These are phyloP conservation scores for Crucihimalaya himalaica DNA, from an alignment of 345 rosid species.

Conservation along the genomic window DNA sequence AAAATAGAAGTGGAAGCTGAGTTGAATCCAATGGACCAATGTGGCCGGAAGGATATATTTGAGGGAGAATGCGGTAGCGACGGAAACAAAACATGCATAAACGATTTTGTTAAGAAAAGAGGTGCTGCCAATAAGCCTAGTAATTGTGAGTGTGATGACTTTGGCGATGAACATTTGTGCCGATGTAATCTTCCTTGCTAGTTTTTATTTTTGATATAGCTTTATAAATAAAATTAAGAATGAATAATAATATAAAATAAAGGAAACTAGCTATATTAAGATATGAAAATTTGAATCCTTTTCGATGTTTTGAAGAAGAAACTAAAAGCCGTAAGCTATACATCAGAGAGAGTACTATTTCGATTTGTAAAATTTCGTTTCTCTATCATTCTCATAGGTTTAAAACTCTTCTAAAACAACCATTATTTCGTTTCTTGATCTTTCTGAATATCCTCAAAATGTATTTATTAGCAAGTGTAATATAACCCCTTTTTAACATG, in stretches of 20 bases:
- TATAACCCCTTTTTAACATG: too few relatives aligned
- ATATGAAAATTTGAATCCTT: neutral
- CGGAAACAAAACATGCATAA: constrained; percentile 30
- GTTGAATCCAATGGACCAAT: neutral
- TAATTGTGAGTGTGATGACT: constrained; percentile 27
- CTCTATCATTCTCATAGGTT: neutral
- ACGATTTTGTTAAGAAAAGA: constrained; percentile 33
- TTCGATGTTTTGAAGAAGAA: neutral
- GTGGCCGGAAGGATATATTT: constrained; percentile 22
- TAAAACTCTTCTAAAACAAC: neutral
- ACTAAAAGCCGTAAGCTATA: neutral
- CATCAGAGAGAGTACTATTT: neutral
- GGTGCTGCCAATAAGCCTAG: neutral
- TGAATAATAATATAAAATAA: neutral
- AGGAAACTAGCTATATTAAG: neutral
- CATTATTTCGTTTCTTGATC: neutral
- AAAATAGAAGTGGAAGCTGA: constrained; percentile 25
- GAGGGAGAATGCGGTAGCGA: constrained; percentile 13
- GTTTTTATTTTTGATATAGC: neutral
- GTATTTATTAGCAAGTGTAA: neutral
- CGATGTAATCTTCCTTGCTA: constrained; percentile 22
- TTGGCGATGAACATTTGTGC: constrained; percentile 30
- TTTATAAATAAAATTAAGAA: neutral
- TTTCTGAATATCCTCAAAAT: neutral
- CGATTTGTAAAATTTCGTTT: too few relatives aligned